phyloP scores from a whole-genome alignment of 805 yeast species.

The Vanderwaltozyma yarrowii region DNA sequence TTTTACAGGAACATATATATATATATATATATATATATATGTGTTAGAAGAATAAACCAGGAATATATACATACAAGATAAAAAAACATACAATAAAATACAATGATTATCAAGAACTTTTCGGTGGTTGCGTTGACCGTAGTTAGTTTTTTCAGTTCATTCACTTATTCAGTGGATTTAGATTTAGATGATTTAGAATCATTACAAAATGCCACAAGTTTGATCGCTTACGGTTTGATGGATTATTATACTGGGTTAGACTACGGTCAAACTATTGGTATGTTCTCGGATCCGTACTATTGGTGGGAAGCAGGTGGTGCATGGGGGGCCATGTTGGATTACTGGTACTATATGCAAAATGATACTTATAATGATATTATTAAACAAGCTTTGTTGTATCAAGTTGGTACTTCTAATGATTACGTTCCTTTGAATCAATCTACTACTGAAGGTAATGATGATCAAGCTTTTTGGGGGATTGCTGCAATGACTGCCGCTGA shows the following conservation, averaged over 20 bases:
- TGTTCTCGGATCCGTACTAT: constrained; percentile 84
- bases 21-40: no score
- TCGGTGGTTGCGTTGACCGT: neutral
- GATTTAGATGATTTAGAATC: constrained; percentile 25
- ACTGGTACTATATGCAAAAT: constrained; percentile 61
- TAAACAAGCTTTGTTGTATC: constrained; percentile 56
- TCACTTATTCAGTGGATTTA: constrained; percentile 13
- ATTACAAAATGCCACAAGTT: constrained; percentile 41
- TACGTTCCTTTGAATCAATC: constrained; percentile 84
- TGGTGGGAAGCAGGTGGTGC: constrained; percentile 99
- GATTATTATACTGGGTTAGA: constrained; percentile 68
- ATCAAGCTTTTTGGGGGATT: constrained; percentile 95
- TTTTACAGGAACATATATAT: no score
- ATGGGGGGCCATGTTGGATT: constrained; percentile 79
- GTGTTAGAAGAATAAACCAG: no score
- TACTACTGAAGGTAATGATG: constrained; percentile 94
- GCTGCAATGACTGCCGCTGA: constrained; percentile 91
- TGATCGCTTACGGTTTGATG: constrained; percentile 60
- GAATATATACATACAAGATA: no score
- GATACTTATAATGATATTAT: constrained; percentile 51
- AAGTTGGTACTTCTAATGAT: constrained; percentile 63
- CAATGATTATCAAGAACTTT: no score
- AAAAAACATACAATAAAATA: no score
- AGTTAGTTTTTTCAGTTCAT: neutral
- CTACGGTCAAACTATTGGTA: constrained; percentile 73